A percentile compares a stretch with the other conserved stretches of the same genome.
These are phyloP conservation scores for Cetradonia linearis DNA, from an alignment of 495 filamentous ascomycete species.

Conservation along the genomic window DNA sequence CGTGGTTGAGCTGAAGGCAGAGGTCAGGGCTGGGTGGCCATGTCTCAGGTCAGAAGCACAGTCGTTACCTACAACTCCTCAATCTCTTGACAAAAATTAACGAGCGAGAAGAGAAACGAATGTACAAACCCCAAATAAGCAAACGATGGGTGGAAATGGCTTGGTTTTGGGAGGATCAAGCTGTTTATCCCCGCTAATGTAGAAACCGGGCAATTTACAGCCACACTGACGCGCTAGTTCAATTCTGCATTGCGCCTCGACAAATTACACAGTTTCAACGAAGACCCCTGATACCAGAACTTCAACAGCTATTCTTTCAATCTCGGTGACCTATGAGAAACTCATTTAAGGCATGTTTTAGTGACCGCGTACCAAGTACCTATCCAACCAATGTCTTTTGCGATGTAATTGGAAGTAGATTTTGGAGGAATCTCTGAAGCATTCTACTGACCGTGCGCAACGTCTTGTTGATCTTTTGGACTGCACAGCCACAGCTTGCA, in stretches of 20 bases:
- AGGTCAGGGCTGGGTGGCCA: neutral
- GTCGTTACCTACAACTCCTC: neutral
- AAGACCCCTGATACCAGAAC: neutral
- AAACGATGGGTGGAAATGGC: neutral
- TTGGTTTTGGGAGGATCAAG: neutral
- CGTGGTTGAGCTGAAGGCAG: neutral
- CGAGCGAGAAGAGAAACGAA: neutral
- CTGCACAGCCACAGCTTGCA: neutral
- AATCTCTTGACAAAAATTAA: neutral
- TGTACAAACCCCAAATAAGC: neutral
- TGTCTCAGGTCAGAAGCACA: neutral
- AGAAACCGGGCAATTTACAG: slow-evolving; percentile 12
- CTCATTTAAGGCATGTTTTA: no score
- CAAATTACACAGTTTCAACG: no score
- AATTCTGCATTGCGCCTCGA: neutral
- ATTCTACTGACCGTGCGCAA: no score
- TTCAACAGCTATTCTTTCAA: neutral
- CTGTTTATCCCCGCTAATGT: slow-evolving; percentile 1
- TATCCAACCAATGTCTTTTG: neutral
- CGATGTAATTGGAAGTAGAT: neutral
- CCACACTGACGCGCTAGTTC: slow-evolving; percentile 3
- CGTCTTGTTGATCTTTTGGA: neutral
- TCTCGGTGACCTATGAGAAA: no score
- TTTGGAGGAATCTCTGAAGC: neutral
- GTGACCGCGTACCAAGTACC: neutral